A percentile compares a stretch with the other conserved stretches of the same genome.
Conservation (phyloP, 2,329 filamentous ascomycete species). For the Phialocephala sp. region DNA sequence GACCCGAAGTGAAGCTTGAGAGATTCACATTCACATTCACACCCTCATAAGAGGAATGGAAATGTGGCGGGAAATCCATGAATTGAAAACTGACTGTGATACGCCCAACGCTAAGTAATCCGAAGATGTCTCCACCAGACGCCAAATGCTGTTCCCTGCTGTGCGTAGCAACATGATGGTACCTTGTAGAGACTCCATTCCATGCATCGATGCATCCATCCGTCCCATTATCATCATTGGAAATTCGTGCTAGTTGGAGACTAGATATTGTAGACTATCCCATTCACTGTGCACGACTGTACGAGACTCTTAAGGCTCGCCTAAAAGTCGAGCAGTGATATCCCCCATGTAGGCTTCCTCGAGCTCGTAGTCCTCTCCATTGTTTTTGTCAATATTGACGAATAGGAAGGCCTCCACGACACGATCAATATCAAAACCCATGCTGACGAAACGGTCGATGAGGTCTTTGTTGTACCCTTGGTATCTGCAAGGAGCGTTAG, state of each 20-base stretch:
- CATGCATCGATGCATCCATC: neutral
- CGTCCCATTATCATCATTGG: neutral
- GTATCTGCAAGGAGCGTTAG: slow-evolving; percentile 63
- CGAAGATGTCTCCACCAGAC: neutral
- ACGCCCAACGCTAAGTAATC: neutral
- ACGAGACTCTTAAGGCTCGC: slow-evolving; percentile 59
- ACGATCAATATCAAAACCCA: slow-evolving; percentile 90
- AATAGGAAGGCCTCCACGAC: slow-evolving; percentile 85
- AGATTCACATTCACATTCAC: too few relatives aligned
- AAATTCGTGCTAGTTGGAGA: neutral
- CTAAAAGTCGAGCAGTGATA: slow-evolving; percentile 82
- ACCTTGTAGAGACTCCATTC: neutral
- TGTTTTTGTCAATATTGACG: slow-evolving; percentile 79
- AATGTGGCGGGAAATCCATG: neutral
- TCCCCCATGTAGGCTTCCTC: slow-evolving; percentile 91
- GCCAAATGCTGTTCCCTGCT: neutral
- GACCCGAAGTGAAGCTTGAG: too few relatives aligned
- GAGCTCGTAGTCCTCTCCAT: slow-evolving; percentile 81
- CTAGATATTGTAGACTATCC: neutral
- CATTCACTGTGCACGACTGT: neutral
- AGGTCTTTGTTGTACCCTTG: slow-evolving; percentile 85
- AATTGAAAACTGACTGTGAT: neutral
- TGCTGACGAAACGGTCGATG: slow-evolving; percentile 81
- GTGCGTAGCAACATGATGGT: neutral
- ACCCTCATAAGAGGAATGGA: neutral